Evolutionary conservation across 305 asterid species (phyloP), one percentile per base, ranked within the genome.

Genomic region (Striga hermonthica): DNA sequence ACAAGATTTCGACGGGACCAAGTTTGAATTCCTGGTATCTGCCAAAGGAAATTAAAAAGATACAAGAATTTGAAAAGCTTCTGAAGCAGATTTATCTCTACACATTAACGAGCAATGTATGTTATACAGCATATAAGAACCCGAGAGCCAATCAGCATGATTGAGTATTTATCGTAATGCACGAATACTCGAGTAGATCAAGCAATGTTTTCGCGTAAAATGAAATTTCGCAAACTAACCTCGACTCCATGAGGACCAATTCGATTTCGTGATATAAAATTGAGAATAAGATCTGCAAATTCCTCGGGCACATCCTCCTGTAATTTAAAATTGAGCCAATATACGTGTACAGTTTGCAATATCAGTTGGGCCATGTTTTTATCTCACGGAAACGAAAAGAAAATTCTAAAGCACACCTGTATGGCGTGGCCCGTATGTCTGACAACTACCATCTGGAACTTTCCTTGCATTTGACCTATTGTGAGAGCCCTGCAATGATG

Each of bases 401-500:
- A 57, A 12, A 6, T 16, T 12, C 12, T 7, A 60, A 65, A 63
- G 41, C 22, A 71, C 43, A 91, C 98, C 95, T 93, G 98, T 76
- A 93, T 93, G 70, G 96, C 96, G 75, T 93, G 98, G 65, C 97
- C 98, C 3, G 97, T 87, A 75, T 90, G 95, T 67, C 95, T 78
- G 66, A 93, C 95, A 0, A 91, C 95, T 52, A 89, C 93, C 98
- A 89, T 89, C 81, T 89, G 98, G 74, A 87, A 92, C 80, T 89
- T 92, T n/a, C 98, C 98, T 89, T 89, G 97, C 96, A 89, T 85
- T 80, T 89, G 96, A 74, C 98, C 98, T 36, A 92, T 92, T 11
- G 95, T 92, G 64, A 92, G 98, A 74, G 98, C 65, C 85, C 98
- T 93, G 88, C 57, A 37, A 69, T 68, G 64, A 69, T 9, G 11